Base-by-base conservation (phyloP, 805 yeast species). In the Candida cerambycidarum region DNA sequence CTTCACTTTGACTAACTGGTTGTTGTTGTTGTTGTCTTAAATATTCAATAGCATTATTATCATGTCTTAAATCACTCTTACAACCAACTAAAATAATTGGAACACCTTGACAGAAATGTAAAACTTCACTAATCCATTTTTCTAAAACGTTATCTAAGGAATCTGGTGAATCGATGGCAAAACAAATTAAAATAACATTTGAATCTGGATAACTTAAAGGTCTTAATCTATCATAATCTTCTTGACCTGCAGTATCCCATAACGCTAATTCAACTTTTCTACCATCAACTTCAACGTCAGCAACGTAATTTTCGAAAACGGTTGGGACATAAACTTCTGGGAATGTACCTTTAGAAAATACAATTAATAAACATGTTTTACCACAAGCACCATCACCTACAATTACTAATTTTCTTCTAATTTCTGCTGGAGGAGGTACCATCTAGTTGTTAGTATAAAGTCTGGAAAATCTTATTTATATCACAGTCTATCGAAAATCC, bases 231-330 rank as follows among this genome's bases (percentile, higher is more conserved):
- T 89, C 96, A 63, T 89, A 89, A 73, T 90, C 97, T 75, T 89
- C 97, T 79, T 89, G 97, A 52, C 97, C 97, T 43, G 97, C 96
- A 54, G 97, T 89, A 89, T 89, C 97, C 97, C 97, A 89, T 54
- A 89, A 75, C 6, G 96, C 96, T 67, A 89, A 75, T 65, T 90
- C 96, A 45, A 92, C 97, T 49, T 63, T 69, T 65, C 75, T 68
- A 31, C 74, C 73, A 46, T 69, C 75, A 30, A 69, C 96, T 52
- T 68, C 73, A 45, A 92, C 97, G 65, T 89, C 97, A 36, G 97
- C 95, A 57, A 92, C 97, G 67, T 92, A 93, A 75, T 90, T 93
- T 67, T 92, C 98, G 60, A 92, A 92, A 48, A 92, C 98, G 17
- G 97, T 89, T 61, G 97, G 97, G 38, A 89, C 96, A 62, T 89